phyloP scores from a whole-genome alignment of 2,329 filamentous ascomycete species.

The Cadophora luteo-olivacea region DNA sequence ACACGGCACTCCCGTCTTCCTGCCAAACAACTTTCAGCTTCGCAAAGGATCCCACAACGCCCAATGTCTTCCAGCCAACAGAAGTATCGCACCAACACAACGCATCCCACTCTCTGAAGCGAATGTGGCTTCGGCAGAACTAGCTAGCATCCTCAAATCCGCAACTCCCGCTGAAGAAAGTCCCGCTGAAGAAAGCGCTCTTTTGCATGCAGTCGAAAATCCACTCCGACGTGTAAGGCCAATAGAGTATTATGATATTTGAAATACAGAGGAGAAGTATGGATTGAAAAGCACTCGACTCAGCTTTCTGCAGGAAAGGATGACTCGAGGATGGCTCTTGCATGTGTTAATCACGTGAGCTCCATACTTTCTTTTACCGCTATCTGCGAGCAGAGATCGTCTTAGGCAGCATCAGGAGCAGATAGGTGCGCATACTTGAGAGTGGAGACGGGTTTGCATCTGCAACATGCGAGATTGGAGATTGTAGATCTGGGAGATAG shows the following conservation, averaged over 20 bases:
- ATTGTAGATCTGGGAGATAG: neutral
- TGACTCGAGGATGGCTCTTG: neutral
- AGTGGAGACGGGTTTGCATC: neutral
- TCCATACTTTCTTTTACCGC: neutral
- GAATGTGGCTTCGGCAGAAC: slow-evolving; percentile 5
- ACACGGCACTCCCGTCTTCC: neutral
- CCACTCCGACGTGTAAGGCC: neutral
- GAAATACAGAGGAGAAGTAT: neutral
- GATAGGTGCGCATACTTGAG: neutral
- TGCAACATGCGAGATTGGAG: slow-evolving; percentile 9
- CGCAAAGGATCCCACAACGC: neutral
- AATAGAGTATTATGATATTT: neutral
- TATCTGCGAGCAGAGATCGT: neutral
- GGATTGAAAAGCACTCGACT: neutral
- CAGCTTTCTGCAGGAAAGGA: neutral
- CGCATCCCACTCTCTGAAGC: neutral
- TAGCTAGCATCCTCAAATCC: neutral
- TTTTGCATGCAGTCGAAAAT: neutral
- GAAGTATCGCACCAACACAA: neutral
- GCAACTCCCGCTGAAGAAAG: neutral
- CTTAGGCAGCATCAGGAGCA: neutral
- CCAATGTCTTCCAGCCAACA: neutral
- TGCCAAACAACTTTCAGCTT: neutral
- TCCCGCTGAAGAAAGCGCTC: neutral
- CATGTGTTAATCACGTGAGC: slow-evolving; percentile 10